Evolutionary conservation across 1,139 yeast species (phyloP), one percentile per base, ranked within the genome.

Genomic region (Yamadazyma friedrichii): DNA sequence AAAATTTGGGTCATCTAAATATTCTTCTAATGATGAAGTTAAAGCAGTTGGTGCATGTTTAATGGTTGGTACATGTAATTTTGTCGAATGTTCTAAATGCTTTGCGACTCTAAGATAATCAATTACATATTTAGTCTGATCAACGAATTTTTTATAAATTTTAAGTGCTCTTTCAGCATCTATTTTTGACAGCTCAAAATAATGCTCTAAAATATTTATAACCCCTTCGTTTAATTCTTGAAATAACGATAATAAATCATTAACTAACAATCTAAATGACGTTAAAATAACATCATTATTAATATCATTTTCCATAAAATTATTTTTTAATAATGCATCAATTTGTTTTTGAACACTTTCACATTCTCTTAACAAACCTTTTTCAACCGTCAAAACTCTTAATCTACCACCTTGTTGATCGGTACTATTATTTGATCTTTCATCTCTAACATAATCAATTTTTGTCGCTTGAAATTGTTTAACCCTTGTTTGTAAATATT

Each of bases 11-110:
- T 86, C 96, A 55, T 82, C 77, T 53, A 93, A 68, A 61, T 93
- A 94, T 52, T 91, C 97, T 57, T 88, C 95, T 43, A 93, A 74
- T 11, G 95, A 84, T 32, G 83, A 76, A 8, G 96, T 86, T 53
- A 93, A 74, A 22, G 96, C 94, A 2, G 97, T 91, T 11, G 98
- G 98, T 0, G 98, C 97, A 63, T 93, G 98, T 60, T 88, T 88
- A 46, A 93, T 91, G 11, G 96, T 91, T 22, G 98, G 98, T 25
- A 93, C 96, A 56, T 86, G 89, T 46, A 93, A 70, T 54, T 89
- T 89, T 1, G 98, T 88, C 2, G 93, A 81, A 56, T 82, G 79
- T 59, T 88, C 96, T 52, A 88, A 70, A 58, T 85, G 91, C 58
- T 93, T 91, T 5, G 98, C 98, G 15, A 86, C 83, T 52, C 95